Evolutionary conservation across 805 yeast genomes (phyloP).

Genomic region (Starmerella apis): DNA sequence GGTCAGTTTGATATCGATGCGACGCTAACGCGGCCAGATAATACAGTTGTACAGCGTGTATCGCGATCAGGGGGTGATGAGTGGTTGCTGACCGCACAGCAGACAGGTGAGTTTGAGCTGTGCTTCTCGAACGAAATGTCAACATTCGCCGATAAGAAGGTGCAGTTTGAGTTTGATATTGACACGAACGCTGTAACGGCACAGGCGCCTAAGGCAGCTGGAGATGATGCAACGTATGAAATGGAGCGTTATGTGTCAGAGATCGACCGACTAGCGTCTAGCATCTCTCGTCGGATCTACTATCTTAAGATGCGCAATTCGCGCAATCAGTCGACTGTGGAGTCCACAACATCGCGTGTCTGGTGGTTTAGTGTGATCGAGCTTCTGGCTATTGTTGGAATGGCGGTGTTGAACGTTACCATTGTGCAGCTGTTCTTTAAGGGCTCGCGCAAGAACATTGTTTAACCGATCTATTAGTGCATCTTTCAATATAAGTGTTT

Average conservation of each 20-base stretch:
- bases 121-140: conserved; percentile 78
- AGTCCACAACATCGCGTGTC: conserved; percentile 65
- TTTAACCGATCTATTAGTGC: conserved; percentile 16
- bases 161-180: conserved; percentile 63
- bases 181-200: conserved; percentile 43
- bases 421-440: conserved; percentile 72
- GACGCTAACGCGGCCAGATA: conserved; percentile 44
- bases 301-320: conserved; percentile 83
- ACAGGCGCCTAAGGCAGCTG: conserved; percentile 41
- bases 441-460: conserved; percentile 33
- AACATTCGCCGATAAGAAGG: conserved; percentile 68
- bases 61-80: conserved; percentile 69
- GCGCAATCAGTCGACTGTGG: conserved; percentile 82
- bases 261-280: conserved; percentile 28
- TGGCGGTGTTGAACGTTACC: conserved; percentile 68
- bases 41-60: conserved; percentile 43
- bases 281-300: conserved; percentile 39
- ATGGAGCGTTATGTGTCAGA: conserved; percentile 29
- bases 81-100: conserved; percentile 55
- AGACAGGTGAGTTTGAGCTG: conserved; percentile 71
- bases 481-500: neutral
- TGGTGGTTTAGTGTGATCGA: conserved; percentile 66
- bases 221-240: conserved; percentile 27
- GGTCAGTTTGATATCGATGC: conserved; percentile 75
- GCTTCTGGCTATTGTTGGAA: conserved; percentile 61